phyloP scores from a whole-genome alignment of 306 rosid species.

The Cucurbita argyrosperma region DNA sequence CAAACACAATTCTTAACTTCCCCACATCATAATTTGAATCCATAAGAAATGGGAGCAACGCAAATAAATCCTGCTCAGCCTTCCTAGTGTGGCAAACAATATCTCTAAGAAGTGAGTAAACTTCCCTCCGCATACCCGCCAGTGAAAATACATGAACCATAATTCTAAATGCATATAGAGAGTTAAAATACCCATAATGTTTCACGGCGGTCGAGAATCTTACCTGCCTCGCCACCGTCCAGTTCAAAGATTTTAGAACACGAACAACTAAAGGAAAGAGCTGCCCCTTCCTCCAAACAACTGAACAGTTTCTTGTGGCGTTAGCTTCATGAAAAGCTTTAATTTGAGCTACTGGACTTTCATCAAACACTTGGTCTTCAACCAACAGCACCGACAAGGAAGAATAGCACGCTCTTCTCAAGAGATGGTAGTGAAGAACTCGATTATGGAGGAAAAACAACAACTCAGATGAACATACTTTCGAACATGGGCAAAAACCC shows the following conservation, averaged over 20 bases:
- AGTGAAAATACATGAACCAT: conserved; percentile 39
- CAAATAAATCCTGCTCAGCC: conserved; percentile 14
- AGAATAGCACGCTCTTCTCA: conserved; percentile 21
- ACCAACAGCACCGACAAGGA: conserved; percentile 25
- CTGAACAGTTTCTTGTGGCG: background rate
- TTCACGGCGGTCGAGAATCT: conserved; percentile 32
- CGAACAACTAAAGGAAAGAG: conserved; percentile 23
- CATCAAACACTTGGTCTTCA: conserved; percentile 31
- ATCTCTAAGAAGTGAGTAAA: conserved; percentile 38
- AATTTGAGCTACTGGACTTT: conserved; percentile 18
- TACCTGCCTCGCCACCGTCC: conserved; percentile 25
- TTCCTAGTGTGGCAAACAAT: conserved; percentile 21
- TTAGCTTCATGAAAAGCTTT: background rate
- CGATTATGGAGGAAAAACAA: background rate
- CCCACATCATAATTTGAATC: conserved; percentile 27
- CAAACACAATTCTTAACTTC: conserved; percentile 26
- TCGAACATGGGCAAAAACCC: conserved; percentile 27
- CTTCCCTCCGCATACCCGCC: conserved; percentile 36
- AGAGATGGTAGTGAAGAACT: background rate
- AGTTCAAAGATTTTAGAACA: conserved; percentile 41
- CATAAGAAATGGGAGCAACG: conserved; percentile 27
- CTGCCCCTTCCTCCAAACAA: background rate
- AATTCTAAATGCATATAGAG: conserved; percentile 29
- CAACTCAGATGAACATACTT: conserved; percentile 4
- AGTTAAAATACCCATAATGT: conserved; percentile 26